These are phyloP conservation scores for Acanthamoeba castellanii DNA, from an alignment of 208 protist genomes.

Conservation along the genomic window DNA sequence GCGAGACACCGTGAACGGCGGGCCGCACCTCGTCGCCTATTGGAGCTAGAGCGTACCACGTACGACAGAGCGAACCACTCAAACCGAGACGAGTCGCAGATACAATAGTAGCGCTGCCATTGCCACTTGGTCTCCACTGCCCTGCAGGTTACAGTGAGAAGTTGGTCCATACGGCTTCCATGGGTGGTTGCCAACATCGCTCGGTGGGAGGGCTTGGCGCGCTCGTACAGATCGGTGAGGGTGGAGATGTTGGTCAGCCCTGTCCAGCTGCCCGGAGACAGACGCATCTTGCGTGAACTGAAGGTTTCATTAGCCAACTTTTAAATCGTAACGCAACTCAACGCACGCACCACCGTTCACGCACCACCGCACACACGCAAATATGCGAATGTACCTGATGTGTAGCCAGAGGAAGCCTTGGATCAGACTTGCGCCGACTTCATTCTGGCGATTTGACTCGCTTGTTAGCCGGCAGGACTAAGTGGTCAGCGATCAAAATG, in stretches of 20 bases:
- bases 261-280: not conserved
- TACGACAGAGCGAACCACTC: conserved; percentile 40
- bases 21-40: no score
- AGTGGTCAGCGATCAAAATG: not conserved
- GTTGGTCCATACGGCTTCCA: not conserved
- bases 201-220: not conserved
- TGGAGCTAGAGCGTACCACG: not conserved
- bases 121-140: conserved; percentile 32
- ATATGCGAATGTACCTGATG: not conserved
- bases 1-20: not conserved
- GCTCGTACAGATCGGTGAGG: conserved; percentile 26
- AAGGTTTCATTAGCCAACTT: not conserved
- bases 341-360: no score
- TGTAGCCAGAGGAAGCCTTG: conserved; percentile 60
- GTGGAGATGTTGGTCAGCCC: not conserved
- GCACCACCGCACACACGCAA: not conserved
- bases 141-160: not conserved
- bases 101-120: conserved; percentile 61
- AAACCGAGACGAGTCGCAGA: conserved; percentile 41
- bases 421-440: not conserved
- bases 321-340: not conserved
- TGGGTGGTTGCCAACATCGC: not conserved
- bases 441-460: not conserved
- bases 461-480: not conserved
- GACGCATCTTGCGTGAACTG: conserved; percentile 51